A percentile compares a stretch with the other conserved stretches of the same genome.
Conservation (phyloP, 2,329 filamentous ascomycete genomes). For the Penicillium polonicum region DNA sequence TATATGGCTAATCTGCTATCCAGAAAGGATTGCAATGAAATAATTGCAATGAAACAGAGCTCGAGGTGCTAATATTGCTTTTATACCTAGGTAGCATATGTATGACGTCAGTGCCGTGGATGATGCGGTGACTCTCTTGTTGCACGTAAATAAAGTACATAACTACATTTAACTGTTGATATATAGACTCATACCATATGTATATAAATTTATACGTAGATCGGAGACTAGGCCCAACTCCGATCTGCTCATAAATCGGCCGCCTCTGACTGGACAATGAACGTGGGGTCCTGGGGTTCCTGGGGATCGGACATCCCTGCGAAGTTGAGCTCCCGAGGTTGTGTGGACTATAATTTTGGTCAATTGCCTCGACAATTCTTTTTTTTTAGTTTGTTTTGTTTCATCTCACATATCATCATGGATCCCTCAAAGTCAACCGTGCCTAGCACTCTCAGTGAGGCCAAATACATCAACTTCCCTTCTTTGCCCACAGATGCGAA, state of each 20-base stretch:
- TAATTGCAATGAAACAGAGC: neutral
- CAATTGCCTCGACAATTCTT: neutral
- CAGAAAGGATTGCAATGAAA: neutral
- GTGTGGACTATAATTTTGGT: neutral
- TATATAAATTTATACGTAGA: neutral
- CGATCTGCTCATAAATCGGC: conserved; percentile 10
- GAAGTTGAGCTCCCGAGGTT: conserved; percentile 1
- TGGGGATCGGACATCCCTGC: conserved; percentile 10
- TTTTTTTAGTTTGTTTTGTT: neutral
- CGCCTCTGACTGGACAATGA: conserved; percentile 7
- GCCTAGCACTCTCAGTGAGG: conserved; percentile 40
- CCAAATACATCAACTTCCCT: conserved; percentile 58
- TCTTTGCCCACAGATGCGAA: conserved; percentile 53
- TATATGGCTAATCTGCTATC: neutral
- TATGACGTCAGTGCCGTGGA: neutral
- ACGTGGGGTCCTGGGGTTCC: conserved; percentile 9
- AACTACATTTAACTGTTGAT: too few species aligned
- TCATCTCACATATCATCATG: conserved; percentile 17
- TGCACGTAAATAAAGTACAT: neutral
- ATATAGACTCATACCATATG: neutral
- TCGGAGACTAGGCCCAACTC: conserved; percentile 7
- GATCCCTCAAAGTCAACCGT: conserved; percentile 22
- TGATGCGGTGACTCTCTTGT: neutral
- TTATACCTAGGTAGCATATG: neutral
- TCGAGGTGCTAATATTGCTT: neutral